These are phyloP conservation scores for Phytomonas serpens DNA, from an alignment of 208 protist species.

Conservation along the genomic window DNA sequence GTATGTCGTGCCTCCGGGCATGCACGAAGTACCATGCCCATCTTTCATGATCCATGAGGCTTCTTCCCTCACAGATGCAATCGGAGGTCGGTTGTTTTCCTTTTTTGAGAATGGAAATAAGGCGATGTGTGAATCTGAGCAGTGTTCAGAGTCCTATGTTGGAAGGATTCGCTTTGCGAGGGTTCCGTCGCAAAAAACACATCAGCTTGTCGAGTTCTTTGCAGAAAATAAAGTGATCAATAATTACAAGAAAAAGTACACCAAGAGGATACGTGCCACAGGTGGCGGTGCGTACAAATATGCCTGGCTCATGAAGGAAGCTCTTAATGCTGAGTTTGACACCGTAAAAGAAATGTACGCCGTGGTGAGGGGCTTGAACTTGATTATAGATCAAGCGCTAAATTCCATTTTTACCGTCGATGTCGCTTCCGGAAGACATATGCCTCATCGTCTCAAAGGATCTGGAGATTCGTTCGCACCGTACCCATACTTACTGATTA, in stretches of 20 bases:
- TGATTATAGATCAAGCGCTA: conserved; percentile 58
- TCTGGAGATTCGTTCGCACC: conserved; percentile 33
- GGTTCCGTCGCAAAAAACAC: conserved; percentile 73
- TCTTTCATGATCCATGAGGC: conserved; percentile 30
- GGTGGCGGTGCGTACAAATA: conserved; percentile 91
- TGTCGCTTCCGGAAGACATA: conserved; percentile 35
- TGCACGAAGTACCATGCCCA: neutral
- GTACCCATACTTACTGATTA: conserved; percentile 95
- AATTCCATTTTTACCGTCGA: conserved; percentile 84
- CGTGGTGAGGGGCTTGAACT: conserved; percentile 82
- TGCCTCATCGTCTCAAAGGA: conserved; percentile 55
- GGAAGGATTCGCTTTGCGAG: conserved; percentile 79
- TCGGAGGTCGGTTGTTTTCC: conserved; percentile 44
- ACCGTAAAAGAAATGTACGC: conserved; percentile 87
- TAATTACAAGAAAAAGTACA: conserved; percentile 37
- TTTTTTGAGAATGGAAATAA: conserved; percentile 43
- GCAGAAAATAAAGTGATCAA: conserved; percentile 19
- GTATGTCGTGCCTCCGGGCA: conserved; percentile 63
- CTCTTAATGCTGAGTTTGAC: conserved; percentile 55
- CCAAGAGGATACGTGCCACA: conserved; percentile 57
- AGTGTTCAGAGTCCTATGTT: conserved; percentile 26
- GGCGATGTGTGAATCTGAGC: conserved; percentile 28
- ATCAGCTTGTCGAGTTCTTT: conserved; percentile 64
- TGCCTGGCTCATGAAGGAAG: conserved; percentile 31
- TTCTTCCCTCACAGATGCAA: conserved; percentile 62